Evolutionary conservation across 768 basidiomycete genomes (phyloP).

Genomic region (Cystobasidiopsis lactophilus): DNA sequence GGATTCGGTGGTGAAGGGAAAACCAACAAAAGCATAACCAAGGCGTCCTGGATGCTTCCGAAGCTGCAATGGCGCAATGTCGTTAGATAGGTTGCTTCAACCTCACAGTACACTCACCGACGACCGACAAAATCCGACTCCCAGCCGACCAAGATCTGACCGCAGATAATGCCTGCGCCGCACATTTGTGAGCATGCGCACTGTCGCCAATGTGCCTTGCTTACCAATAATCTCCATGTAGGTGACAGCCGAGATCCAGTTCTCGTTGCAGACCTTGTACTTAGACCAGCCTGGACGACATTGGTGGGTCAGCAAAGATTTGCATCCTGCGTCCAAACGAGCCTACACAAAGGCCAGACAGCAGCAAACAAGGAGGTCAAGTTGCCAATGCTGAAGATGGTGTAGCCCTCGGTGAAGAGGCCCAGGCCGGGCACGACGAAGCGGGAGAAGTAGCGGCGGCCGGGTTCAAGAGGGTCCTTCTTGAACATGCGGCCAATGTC

Average conservation of each 20-base stretch:
- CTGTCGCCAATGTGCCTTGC: too few species aligned
- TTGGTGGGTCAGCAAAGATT: neutral
- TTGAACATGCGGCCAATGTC: neutral
- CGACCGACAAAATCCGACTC: constrained; percentile 1
- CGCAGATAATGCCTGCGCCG: neutral
- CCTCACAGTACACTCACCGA: neutral
- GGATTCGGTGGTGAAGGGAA: neutral
- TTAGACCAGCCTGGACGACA: neutral
- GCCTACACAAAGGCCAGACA: constrained; percentile 1
- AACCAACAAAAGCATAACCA: constrained; percentile 22
- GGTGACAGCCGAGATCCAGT: neutral
- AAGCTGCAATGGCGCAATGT: constrained; percentile 8
- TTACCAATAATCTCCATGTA: neutral
- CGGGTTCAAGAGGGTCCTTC: constrained; percentile 1
- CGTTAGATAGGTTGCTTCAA: neutral
- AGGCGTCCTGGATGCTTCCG: constrained; percentile 27
- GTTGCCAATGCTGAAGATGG: constrained; percentile 1
- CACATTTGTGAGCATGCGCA: neutral
- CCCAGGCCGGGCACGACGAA: neutral
- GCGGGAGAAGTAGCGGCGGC: neutral
- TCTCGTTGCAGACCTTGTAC: neutral
- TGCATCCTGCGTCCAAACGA: neutral
- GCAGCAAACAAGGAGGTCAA: neutral
- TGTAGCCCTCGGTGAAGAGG: neutral
- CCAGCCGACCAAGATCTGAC: constrained; percentile 1